Evolutionary conservation across 805 yeast genomes (phyloP), one percentile per base, ranked within the genome.

Genomic region (Candida xyloterini): DNA sequence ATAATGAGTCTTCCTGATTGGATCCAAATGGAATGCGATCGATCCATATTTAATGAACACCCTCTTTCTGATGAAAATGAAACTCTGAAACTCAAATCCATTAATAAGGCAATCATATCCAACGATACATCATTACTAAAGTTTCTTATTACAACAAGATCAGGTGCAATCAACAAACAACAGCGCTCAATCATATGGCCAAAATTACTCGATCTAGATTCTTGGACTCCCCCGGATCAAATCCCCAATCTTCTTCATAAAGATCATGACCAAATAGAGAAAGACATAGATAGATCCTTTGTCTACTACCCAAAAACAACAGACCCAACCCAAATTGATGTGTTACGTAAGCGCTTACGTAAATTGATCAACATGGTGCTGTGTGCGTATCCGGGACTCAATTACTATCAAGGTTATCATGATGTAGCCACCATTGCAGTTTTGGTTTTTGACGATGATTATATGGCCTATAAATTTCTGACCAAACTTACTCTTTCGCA

Each of bases 401-500:
- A 77, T 43, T 91, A 91, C 60, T 91, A 89, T 59, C 99, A 91
- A 62, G 99, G 99, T 0, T 87, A 74, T 59, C 98, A 91, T 60
- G 98, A 93, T 53, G 68, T 93, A 15, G 89, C 87, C 1, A 71
- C 85, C 26, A 71, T 84, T 4, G 66, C 85, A 6, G 63, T 84
- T 4, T 56, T 82, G 13, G 75, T 82, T 1, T 76, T 79, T 33
- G 50, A 50, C 10, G 64, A 59, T 3, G 65, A 50, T 3, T 65
- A 50, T 39, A 60, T 72, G 2, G 60, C 60, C 3, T 73, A 67
- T 42, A 54, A 53, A 15, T 52, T 79, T 6, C 63, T 90, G 35
- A 81, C 79, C 40, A 57, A 63, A 22, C 64, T 88, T 33, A 70
- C 93, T 0, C 48, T 84, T 7, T 48, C 65, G 37, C 84, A 79